Percentiles rank a stretch among this genome's conserved stretches.
phyloP scores from a whole-genome alignment of 371 early-diverging fungal genomes.

The Blakeslea trispora region DNA sequence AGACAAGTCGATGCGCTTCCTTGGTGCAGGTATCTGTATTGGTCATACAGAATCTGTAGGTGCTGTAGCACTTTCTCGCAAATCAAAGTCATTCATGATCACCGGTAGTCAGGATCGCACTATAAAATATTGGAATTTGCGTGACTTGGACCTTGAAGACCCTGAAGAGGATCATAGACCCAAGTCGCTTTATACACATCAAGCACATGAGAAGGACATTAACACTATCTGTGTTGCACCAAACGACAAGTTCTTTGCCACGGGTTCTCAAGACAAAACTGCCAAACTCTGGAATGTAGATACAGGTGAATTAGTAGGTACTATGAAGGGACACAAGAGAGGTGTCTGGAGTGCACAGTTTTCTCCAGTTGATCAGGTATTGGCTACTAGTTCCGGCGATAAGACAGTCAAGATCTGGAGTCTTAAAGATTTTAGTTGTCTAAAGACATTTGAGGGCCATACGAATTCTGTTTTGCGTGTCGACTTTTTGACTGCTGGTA shows the following conservation, averaged over 20 bases:
- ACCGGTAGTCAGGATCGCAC: conserved; percentile 94
- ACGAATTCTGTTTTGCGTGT: conserved; percentile 89
- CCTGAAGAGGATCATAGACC: conserved; percentile 50
- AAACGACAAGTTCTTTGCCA: conserved; percentile 91
- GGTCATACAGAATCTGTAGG: conserved; percentile 94
- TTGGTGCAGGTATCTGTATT: conserved; percentile 70
- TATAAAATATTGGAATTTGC: conserved; percentile 89
- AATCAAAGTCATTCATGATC: conserved; percentile 69
- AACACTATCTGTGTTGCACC: conserved; percentile 92
- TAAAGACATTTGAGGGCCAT: conserved; percentile 96
- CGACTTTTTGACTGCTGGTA: conserved; percentile 82
- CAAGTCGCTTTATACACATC: conserved; percentile 82
- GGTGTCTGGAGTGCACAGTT: conserved; percentile 95
- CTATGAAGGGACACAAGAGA: conserved; percentile 91
- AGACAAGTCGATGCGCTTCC: conserved; percentile 47
- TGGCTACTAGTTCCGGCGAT: conserved; percentile 92
- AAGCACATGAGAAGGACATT: conserved; percentile 98
- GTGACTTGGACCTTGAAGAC: conserved; percentile 48
- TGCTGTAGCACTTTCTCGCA: conserved; percentile 74
- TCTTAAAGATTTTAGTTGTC: conserved; percentile 81
- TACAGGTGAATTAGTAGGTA: conserved; percentile 81
- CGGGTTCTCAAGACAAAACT: conserved; percentile 97
- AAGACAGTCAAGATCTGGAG: conserved; percentile 95
- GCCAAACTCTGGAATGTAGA: conserved; percentile 92
- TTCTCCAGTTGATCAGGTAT: conserved; percentile 87